A percentile compares a stretch with the other conserved stretches of the same genome.
phyloP scores from a whole-genome alignment of 1,139 yeast species.

The Arxiozyma slooffiae region DNA sequence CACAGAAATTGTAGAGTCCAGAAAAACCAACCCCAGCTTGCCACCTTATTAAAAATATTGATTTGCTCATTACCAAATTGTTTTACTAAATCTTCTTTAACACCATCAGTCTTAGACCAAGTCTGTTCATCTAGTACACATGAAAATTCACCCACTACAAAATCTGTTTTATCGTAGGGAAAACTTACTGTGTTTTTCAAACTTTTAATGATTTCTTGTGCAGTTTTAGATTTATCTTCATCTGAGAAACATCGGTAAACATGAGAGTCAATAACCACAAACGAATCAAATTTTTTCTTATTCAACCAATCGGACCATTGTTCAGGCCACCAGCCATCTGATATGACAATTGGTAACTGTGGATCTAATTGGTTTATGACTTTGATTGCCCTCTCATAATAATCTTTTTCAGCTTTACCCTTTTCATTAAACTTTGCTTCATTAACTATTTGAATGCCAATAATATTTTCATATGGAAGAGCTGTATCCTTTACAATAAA shows the following conservation, averaged over 20 bases:
- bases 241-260: constrained; percentile 80
- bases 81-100: constrained; percentile 35
- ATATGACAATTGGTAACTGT: constrained; percentile 61
- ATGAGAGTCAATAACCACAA: constrained; percentile 74
- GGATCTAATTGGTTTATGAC: constrained; percentile 49
- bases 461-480: constrained; percentile 49
- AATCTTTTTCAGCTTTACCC: constrained; percentile 45
- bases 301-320: constrained; percentile 66
- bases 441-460: constrained; percentile 77
- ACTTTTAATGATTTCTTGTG: constrained; percentile 53
- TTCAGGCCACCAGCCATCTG: constrained; percentile 91
- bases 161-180: constrained; percentile 49
- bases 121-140: constrained; percentile 72
- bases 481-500: constrained; percentile 62
- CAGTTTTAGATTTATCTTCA: constrained; percentile 54
- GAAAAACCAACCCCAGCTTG: constrained; percentile 65
- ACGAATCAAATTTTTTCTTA: constrained; percentile 36
- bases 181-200: constrained; percentile 45
- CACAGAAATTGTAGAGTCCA: constrained; percentile 85
- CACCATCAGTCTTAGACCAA: constrained; percentile 44
- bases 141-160: constrained; percentile 81
- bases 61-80: constrained; percentile 40
- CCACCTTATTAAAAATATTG: constrained; percentile 39
- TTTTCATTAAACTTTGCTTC: constrained; percentile 61
- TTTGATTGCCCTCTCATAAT: constrained; percentile 59